These are phyloP conservation scores for Colletotrichum neosansevieriae DNA, from an alignment of 2,329 filamentous ascomycete genomes.

Conservation along the genomic window DNA sequence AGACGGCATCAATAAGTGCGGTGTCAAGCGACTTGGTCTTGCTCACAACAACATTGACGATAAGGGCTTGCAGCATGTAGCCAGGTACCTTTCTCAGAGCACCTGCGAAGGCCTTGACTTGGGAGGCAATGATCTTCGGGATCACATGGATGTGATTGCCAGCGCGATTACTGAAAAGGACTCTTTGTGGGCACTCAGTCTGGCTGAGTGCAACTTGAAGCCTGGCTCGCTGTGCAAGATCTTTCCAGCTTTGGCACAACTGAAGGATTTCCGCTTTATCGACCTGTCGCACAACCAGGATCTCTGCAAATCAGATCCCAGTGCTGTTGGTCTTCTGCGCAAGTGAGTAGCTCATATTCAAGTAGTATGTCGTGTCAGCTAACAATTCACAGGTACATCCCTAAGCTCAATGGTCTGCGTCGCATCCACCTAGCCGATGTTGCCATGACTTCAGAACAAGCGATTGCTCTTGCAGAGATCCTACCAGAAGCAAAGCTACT, in stretches of 20 bases:
- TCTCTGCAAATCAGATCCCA: slow-evolving; percentile 81
- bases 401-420: slow-evolving; percentile 81
- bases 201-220: slow-evolving; percentile 86
- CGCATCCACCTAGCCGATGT: slow-evolving; percentile 90
- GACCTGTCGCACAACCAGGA: slow-evolving; percentile 91
- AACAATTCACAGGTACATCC: slow-evolving; percentile 71
- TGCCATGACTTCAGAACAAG: slow-evolving; percentile 85
- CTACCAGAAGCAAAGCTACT: slow-evolving; percentile 85
- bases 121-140: slow-evolving; percentile 81
- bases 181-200: slow-evolving; percentile 82
- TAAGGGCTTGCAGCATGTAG: slow-evolving; percentile 80
- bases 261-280: slow-evolving; percentile 85
- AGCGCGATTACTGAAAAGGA: slow-evolving; percentile 64
- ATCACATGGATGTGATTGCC: slow-evolving; percentile 66
- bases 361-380: background rate
- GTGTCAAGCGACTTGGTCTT: slow-evolving; percentile 82
- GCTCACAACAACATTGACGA: slow-evolving; percentile 84
- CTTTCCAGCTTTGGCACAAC: slow-evolving; percentile 76
- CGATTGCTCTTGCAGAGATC: slow-evolving; percentile 90
- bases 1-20: slow-evolving; percentile 84
- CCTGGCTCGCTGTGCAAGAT: slow-evolving; percentile 79
- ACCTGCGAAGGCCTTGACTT: slow-evolving; percentile 90
- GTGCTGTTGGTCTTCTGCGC: slow-evolving; percentile 78
- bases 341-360: slow-evolving; percentile 66
- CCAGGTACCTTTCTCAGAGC: slow-evolving; percentile 79